A percentile compares a stretch with the other conserved stretches of the same genome.
phyloP scores from a whole-genome alignment of 164 flowering plant species.

The Tinospora cordifolia region DNA sequence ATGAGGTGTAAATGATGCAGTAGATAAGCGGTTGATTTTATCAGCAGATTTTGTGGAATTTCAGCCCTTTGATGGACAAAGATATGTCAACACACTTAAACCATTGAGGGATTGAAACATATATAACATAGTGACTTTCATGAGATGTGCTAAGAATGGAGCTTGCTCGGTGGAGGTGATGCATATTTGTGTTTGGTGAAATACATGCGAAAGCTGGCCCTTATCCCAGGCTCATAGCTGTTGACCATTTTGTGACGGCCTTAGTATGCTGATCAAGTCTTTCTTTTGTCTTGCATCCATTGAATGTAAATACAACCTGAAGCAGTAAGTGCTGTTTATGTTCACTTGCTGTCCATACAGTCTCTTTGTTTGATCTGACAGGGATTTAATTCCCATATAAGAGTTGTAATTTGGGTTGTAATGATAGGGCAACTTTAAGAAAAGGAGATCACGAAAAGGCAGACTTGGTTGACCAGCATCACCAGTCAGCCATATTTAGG shows the following conservation, averaged over 20 bases:
- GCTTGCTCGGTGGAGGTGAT: neutral
- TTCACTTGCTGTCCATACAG: neutral
- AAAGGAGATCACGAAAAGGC: neutral
- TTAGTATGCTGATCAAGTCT: neutral
- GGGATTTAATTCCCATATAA: neutral
- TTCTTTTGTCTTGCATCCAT: neutral
- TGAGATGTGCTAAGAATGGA: neutral
- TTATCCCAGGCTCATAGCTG: neutral
- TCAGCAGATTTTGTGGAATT: neutral
- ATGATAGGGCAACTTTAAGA: neutral
- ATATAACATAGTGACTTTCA: neutral
- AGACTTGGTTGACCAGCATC: neutral
- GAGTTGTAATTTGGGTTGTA: constrained; percentile 5
- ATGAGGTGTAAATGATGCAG: neutral
- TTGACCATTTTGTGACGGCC: neutral
- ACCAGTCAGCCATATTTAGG: neutral
- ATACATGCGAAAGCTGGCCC: neutral
- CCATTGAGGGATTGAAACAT: neutral
- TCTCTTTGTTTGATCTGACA: neutral
- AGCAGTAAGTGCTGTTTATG: neutral
- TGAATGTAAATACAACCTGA: constrained; percentile 3
- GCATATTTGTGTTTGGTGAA: neutral
- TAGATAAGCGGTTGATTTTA: neutral
- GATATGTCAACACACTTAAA: neutral
- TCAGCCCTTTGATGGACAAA: neutral